These are phyloP conservation scores for Carallia brachiata DNA, from an alignment of 345 rosid genomes.

Conservation along the genomic window DNA sequence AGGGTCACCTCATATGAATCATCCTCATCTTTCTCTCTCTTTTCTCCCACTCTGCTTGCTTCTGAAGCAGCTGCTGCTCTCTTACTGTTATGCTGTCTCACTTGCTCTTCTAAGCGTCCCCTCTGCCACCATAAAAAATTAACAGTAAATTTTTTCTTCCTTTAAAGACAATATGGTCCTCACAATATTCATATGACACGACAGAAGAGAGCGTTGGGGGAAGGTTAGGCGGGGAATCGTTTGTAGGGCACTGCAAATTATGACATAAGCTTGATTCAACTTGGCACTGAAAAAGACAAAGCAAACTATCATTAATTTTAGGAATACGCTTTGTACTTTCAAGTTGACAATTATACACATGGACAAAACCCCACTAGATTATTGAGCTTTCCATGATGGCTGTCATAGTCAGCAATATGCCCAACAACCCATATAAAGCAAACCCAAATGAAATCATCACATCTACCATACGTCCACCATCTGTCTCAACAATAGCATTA, in stretches of 20 bases:
- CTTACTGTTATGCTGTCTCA: conserved; percentile 81
- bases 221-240: no score
- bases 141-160: conserved; percentile 6
- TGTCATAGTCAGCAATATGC: no score
- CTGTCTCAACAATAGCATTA: not conserved
- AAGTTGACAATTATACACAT: no score
- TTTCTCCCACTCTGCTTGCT: conserved; percentile 27
- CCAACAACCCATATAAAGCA: not conserved
- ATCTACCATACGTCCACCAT: not conserved
- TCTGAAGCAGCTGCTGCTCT: conserved; percentile 44
- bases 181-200: no score
- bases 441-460: not conserved
- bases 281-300: no score
- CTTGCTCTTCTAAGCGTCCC: conserved; percentile 88
- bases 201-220: no score
- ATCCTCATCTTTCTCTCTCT: conserved; percentile 49
- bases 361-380: no score
- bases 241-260: no score
- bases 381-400: no score
- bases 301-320: no score
- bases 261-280: no score
- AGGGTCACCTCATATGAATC: conserved; percentile 80
- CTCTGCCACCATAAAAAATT: conserved; percentile 47
- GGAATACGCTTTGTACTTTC: no score
- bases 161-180: not conserved